Evolutionary conservation across 1,284 basidiomycete genomes (phyloP), one percentile per base, ranked within the genome.

Genomic region (Pascua sp.): DNA sequence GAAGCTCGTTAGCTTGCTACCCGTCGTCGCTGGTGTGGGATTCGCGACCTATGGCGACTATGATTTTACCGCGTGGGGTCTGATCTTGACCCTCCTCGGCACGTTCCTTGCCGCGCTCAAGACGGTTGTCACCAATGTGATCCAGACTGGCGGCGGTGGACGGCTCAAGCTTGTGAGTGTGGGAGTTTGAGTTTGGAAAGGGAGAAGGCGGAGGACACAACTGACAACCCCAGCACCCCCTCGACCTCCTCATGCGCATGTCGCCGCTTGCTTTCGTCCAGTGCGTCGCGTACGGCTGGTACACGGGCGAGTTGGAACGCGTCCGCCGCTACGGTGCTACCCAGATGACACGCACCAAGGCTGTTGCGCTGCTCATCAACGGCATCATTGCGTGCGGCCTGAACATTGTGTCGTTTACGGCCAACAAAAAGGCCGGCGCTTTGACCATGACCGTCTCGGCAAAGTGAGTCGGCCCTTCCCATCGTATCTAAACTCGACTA

Each of bases 1-100:
- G 47, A 91, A 87, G 77, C 75, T 88, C 24, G 72, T 88, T 37
- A 85, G 91, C 4, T 83, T 98, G 47, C 70, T 91, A 17, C 92
- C 94, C 11, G 92, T 98, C 46, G 85, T 97, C 47, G 82, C 84
- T 8, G 95, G 94, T 24, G 92, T 98, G 39, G 91, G 87, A 32
- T 86, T 98, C 57, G 91, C 93, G 89, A 94, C 91, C 3, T 93
- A 91, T 57, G 91, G 91, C 53, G 91, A 93, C 70, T 94, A 93
- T 77, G 87, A 89, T 68, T 92, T 87, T 72, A 94, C 91, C 0
- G 73, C 81, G 2, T 85, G 84, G 75, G 93, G 93, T 9, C 83
- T 96, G 60, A 72, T 89, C 65, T 81, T 97, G 17, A 96, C 93
- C 0, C 81, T 96, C 15, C 77, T 92, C 13, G 93, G 93, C 42